Conservation (phyloP, 352 stramenopile species). For the Blastocystis sp. region DNA sequence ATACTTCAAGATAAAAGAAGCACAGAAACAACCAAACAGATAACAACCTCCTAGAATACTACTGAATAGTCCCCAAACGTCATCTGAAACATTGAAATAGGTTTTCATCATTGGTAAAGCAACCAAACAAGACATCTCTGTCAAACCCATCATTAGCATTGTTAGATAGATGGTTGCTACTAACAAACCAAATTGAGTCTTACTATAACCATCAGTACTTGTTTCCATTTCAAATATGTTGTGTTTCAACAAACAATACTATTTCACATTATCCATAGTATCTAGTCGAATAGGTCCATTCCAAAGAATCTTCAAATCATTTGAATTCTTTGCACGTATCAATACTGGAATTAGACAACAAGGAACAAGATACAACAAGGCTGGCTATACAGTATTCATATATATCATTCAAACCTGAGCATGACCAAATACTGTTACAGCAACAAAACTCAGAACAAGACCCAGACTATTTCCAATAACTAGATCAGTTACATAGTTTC, state of each 20-base stretch:
- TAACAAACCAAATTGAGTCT: background rate
- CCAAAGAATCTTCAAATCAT: background rate
- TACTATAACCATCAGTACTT: background rate
- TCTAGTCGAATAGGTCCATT: constrained; percentile 3
- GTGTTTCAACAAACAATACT: background rate
- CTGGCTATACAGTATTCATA: constrained; percentile 1
- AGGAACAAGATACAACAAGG: constrained; percentile 28
- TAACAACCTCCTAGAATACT: background rate
- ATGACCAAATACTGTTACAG: background rate
- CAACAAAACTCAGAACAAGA: background rate
- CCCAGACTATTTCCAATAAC: background rate
- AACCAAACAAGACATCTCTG: background rate
- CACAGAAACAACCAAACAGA: background rate
- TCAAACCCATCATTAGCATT: background rate
- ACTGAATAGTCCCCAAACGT: background rate
- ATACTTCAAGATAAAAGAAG: background rate
- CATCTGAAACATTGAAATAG: background rate
- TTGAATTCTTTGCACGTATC: background rate
- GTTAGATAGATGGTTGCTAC: background rate
- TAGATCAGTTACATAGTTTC: constrained; percentile 20
- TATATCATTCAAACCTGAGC: too few species aligned
- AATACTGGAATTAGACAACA: background rate
- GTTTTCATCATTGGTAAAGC: constrained; percentile 5
- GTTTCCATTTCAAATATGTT: background rate
- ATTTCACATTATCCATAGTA: background rate